Base-by-base conservation (phyloP, 2,329 filamentous ascomycete genomes). In the Fusarium scirpi region DNA sequence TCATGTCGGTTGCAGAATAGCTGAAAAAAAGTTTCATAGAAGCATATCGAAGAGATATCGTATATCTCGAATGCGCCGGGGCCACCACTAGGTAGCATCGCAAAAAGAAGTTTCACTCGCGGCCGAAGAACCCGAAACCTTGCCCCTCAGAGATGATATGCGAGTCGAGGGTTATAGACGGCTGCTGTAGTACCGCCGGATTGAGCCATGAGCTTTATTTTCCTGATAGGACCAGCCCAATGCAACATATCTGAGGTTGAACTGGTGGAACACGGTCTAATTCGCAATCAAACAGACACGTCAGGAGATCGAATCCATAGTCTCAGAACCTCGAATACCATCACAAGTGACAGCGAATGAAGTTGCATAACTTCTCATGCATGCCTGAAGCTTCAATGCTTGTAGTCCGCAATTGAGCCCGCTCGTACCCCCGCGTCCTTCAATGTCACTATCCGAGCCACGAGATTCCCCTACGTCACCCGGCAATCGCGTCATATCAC, bases 381-480 rank as follows among this genome's bases (percentile, higher is more conserved):
- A 64, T 43, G 53, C 45, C 46, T 48, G 38, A 29, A 43, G 46
- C 32, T 54, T 40, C 52, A 68, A 55, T 22, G 49, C 44, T 30
- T 47, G 41, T 65, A 40, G 15, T 54, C 48, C 54, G 53, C 46
- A 49, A 45, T 45, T 68, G 58, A 71, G 49, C 43, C 43, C 20
- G 44, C 49, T 47, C 40, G 45, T 15, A 43, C 68, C 63, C 68
- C 68, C 56, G 60, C 68, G 64, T 57, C 68, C 55, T 65, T 57
- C 51, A 65, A 62, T 45, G 51, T 52, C 46, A 58, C 24, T 54
- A 66, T 57, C 49, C 29, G 54, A 43, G 57, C 49, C 49, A 48
- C 49, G 60, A 60, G 60, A 73, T 70, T 59, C 62, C 48, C 65
- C 71, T 74, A 75, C 73, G 71, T 74, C 73, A 75, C 73, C 62